phyloP scores from a whole-genome alignment of 208 protist genomes.

The Acanthamoeba divionensis region DNA sequence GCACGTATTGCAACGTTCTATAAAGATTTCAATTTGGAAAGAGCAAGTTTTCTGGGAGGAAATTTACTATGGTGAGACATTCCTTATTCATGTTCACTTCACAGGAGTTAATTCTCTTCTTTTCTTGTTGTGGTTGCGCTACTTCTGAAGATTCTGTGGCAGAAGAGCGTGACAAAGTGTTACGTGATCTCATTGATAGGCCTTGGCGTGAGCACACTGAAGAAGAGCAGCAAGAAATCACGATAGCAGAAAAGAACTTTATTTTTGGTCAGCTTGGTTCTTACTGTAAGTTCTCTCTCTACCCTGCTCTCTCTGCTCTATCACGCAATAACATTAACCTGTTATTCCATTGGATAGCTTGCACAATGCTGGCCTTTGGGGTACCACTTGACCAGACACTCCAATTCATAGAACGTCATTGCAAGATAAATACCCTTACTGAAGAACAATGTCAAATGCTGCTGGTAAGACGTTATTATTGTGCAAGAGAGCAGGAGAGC shows the following conservation, averaged over 20 bases:
- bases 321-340: background rate
- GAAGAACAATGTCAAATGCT: background rate
- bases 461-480: background rate
- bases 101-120: background rate
- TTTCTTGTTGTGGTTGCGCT: too few relatives aligned
- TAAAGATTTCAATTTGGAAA: background rate
- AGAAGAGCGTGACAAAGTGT: background rate
- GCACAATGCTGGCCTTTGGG: background rate
- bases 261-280: background rate
- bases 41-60: constrained; percentile 35
- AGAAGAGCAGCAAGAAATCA: background rate
- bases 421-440: background rate
- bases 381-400: background rate
- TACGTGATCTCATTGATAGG: background rate
- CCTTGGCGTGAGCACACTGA: background rate
- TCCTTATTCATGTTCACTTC: background rate
- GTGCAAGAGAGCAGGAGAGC: background rate
- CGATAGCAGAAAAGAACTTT: background rate
- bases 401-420: constrained; percentile 7
- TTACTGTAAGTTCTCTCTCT: background rate
- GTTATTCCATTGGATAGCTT: background rate
- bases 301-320: background rate
- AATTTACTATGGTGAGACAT: background rate
- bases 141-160: constrained; percentile 13
- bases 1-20: background rate